Base-by-base conservation (phyloP, 2,329 filamentous ascomycete genomes). In the Pseudogymnoascus sp. region DNA sequence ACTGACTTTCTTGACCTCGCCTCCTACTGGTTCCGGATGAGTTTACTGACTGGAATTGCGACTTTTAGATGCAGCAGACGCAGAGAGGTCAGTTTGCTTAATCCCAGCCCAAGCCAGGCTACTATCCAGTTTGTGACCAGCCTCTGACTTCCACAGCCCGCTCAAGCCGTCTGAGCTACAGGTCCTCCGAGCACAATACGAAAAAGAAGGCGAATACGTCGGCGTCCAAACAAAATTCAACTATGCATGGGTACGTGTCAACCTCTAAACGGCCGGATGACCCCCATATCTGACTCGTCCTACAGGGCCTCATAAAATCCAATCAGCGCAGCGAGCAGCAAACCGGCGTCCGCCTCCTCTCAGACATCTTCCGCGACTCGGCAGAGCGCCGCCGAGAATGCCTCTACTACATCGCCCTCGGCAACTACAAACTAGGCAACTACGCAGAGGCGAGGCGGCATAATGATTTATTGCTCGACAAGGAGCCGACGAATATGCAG, bases 151-250 rank as follows among this genome's bases (percentile, higher is more conserved):
- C 5, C 31, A n/a, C 69, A 95, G 91, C 74, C 90, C 95, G 69
- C 84, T 99, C 66, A 96, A 95, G 78, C 86, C 91, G 63, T 89
- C 91, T 60, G 95, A 99, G 78, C 88, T 99, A 65, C 88, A 93
- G 75, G 95, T 97, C 66, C 83, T 99, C 61, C 90, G 93, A 67
- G 83, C 90, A 65, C 95, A 99, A 76, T 99, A 95, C 75, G 93
- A 97, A 75, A 96, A 96, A 75, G 95, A 99, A 79, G 95, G 93
- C 69, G 91, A 96, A 71, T 96, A 96, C 81, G 93, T 96, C 65
- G 93, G 93, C 64, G 85, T 99, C 41, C 95, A 99, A 77, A 99
- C 95, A 65, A 97, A 97, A 75, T 99, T 99, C 85, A 99, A 99
- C 86, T 97, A 93, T 76, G 93, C 95, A 74, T 99, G 95, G 95